phyloP scores from a whole-genome alignment of 148 eudicot species.

The Rhododendron ferrugineum region DNA sequence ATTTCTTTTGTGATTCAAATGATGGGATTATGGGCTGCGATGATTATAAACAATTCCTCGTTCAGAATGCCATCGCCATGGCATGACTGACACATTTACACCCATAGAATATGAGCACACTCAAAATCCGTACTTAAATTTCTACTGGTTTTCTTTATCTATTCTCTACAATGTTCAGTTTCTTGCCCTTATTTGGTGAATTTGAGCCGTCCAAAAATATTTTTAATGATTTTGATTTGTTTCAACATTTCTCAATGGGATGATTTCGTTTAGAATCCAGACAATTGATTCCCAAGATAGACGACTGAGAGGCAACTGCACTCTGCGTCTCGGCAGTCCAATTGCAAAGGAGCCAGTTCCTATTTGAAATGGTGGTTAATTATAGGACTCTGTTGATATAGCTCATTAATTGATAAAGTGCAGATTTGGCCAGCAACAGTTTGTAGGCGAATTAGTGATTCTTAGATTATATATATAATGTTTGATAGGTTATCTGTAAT shows the following conservation, averaged over 20 bases:
- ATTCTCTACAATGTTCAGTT: not conserved
- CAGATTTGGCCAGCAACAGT: not conserved
- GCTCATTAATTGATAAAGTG: not conserved
- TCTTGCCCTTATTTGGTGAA: not conserved
- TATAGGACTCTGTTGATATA: not conserved
- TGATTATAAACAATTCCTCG: slow-evolving; percentile 75
- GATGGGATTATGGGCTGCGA: slow-evolving; percentile 19
- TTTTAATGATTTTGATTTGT: not conserved
- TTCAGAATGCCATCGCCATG: slow-evolving; percentile 47
- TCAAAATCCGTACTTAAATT: not conserved
- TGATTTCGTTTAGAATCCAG: not conserved
- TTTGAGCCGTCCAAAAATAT: not conserved
- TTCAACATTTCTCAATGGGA: not conserved
- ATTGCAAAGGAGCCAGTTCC: not conserved
- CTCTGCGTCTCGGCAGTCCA: not conserved
- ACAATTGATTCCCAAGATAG: not conserved
- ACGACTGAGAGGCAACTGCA: not conserved
- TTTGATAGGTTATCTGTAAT: not conserved
- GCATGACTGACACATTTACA: slow-evolving; percentile 65
- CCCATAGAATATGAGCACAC: slow-evolving; percentile 74
- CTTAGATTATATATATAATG: not conserved
- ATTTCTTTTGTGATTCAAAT: not conserved
- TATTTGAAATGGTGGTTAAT: not conserved
- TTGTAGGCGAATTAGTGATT: not conserved
- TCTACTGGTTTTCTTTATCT: not conserved